Base-by-base conservation (phyloP, 2,329 filamentous ascomycete genomes). In the Orbilia oligospora region DNA sequence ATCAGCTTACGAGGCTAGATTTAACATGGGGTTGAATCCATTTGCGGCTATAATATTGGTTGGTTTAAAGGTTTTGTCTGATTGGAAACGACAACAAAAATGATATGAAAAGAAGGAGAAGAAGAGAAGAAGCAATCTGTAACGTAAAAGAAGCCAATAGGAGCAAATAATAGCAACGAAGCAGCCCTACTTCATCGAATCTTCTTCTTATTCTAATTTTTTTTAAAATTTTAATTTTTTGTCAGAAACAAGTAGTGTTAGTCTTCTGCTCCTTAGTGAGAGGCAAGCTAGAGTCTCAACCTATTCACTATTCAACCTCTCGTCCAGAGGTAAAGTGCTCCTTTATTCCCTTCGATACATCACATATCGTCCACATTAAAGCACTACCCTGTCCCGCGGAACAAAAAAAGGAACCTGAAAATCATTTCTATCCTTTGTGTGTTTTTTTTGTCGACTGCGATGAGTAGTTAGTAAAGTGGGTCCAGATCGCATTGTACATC, bases 401-500 rank as follows among this genome's bases (percentile, higher is more conserved):
- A 33, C 55, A 71, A 77, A 67, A 53, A 71, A 71, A 77, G 33
- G 65, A 56, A 58, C 22, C 53, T 48, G 18, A 48, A 71, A 67
- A 71, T 27, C 27, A 22, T 30, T 61, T 67, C 58, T 58, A 71
- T 71, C 67, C 67, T 64, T 66, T 53, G n/a, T 2, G n/a, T 38
- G 24, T 71, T 49, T 36, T 65, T 20, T 27, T 53, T 46, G 51
- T 67, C 49, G 44, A 51, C 33, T 63, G 73, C 48, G 71, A 71
- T 63, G 41, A 77, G 20, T 61, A 38, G 51, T 72, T 49, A 44
- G 41, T 67, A 58, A 16, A 55, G 16, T 44, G 10, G 49, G 22
- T 27, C 38, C 38, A 24, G n/a, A 27, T 38, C 49, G 49, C 22
- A 61, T 58, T 56, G 16, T 14, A 36, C 12, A 2, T 16, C 41